phyloP scores from a whole-genome alignment of 2,329 filamentous ascomycete genomes.

The Fusarium nygamai region DNA sequence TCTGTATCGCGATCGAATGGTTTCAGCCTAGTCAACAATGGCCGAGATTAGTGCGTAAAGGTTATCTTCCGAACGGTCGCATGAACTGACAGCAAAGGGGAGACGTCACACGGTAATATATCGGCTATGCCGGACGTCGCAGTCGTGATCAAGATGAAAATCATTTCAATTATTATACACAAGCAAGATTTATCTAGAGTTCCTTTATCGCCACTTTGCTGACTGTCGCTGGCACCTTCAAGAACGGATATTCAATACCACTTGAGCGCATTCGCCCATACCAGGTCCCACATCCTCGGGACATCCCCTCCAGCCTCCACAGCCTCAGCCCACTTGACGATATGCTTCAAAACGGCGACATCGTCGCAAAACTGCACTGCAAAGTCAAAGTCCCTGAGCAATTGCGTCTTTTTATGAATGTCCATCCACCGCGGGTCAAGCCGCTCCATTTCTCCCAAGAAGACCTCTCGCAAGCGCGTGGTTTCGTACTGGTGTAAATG shows the following conservation, averaged over 20 bases:
- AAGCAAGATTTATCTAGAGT: neutral
- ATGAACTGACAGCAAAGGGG: accelerated
- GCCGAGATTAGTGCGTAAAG: neutral
- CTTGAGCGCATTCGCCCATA: neutral
- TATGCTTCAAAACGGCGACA: neutral
- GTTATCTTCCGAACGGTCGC: neutral
- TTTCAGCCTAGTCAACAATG: neutral
- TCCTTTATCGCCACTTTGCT: accelerated
- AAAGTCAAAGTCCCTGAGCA: slow-evolving; percentile 18
- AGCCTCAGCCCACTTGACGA: slow-evolving; percentile 3
- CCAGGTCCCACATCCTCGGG: neutral
- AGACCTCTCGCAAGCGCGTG: slow-evolving; percentile 49
- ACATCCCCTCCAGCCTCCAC: neutral
- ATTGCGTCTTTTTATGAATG: slow-evolving; percentile 1
- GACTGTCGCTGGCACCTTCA: neutral
- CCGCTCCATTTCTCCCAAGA: slow-evolving; percentile 42
- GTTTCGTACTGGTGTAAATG: slow-evolving; percentile 53
- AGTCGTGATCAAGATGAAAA: neutral
- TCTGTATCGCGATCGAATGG: no score
- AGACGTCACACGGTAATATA: neutral
- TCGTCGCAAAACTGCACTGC: slow-evolving; percentile 16
- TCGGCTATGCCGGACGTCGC: neutral
- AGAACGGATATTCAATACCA: neutral
- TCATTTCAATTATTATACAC: neutral
- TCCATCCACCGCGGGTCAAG: slow-evolving; percentile 47